Base-by-base conservation (phyloP, 345 rosid genomes). In the Cardiospermum halicacabum region DNA sequence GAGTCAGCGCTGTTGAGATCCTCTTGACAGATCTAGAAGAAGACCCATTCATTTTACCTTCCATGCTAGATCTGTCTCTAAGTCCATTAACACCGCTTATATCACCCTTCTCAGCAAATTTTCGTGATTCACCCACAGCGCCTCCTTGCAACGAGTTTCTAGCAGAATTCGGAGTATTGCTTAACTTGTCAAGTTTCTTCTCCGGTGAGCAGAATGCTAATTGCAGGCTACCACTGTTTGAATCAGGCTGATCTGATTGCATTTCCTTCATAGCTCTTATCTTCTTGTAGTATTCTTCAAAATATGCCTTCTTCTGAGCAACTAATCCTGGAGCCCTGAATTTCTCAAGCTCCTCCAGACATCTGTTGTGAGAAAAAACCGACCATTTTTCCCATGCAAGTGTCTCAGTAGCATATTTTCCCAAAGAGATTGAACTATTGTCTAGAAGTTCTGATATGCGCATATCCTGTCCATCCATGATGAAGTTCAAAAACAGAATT, bases 361-460 rank as follows among this genome's bases (percentile, higher is more conserved):
- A n/a, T 36, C 62, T 64, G 53, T 74, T 48, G 37, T 64, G 69
- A n/a, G 66, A 15, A 69, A 69, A 74, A 64, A 32, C 69, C 5
- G 77, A 74, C 64, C 56, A 45, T 43, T 64, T 74, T 42, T 74
- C 77, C 73, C 73, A 74, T 6, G 67, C 66, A 42, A 74, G 63
- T 7, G 66, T 18, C 66, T 74, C 77, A 1, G 56, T 13, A 18
- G 64, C 53, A 19, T 64, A 74, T 53, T 69, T 69, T 65, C 77
- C 77, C 0, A 69, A 60, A 21, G 77, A 69, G 1, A 74, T 45
- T 21, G 77, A 74, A 18, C 62, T 28, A 24, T 60, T 66, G 53
- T 58, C 70, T 48, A 64, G 45, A 27, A 58, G 34, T 58, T 59
- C 34, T 27, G 58, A 45, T 45, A 58, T 31, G 28, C 60, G 47